These are phyloP conservation scores for Colletotrichum sp. DNA, from an alignment of 2,329 filamentous ascomycete species.

Conservation along the genomic window DNA sequence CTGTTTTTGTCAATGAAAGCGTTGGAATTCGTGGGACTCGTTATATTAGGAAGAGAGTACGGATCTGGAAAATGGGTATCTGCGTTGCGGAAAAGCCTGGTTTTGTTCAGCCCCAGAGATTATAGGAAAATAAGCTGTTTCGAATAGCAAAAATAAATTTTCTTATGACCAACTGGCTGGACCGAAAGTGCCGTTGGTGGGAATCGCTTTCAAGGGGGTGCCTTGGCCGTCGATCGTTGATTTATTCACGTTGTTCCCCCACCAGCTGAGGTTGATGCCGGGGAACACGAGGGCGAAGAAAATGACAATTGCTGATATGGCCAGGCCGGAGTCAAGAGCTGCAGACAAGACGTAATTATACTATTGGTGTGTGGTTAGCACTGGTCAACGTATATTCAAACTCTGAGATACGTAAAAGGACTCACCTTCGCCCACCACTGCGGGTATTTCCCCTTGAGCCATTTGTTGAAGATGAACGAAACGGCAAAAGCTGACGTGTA, in stretches of 20 bases:
- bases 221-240: slow-evolving; percentile 46
- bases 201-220: neutral
- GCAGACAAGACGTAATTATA: slow-evolving; percentile 46
- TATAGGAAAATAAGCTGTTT: neutral
- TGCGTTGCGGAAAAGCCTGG: neutral
- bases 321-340: slow-evolving; percentile 45
- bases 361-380: neutral
- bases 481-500: slow-evolving; percentile 9
- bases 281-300: slow-evolving; percentile 48
- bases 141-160: neutral
- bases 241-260: slow-evolving; percentile 37
- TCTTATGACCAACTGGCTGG: slow-evolving; percentile 3
- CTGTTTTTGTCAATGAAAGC: neutral
- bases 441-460: slow-evolving; percentile 13
- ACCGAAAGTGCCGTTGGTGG: slow-evolving; percentile 6
- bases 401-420: rapidly evolving
- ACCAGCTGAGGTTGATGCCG: slow-evolving; percentile 41
- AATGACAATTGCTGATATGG: slow-evolving; percentile 45
- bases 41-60: neutral
- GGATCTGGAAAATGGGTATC: neutral
- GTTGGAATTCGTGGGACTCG: neutral
- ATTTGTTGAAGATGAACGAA: slow-evolving; percentile 11
- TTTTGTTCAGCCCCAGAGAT: neutral
- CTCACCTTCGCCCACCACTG: slow-evolving; percentile 17
- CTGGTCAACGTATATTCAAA: neutral